Evolutionary conservation across 495 filamentous ascomycete genomes (phyloP), one percentile per base, ranked within the genome.

Genomic region (Podospora pseudocomata): DNA sequence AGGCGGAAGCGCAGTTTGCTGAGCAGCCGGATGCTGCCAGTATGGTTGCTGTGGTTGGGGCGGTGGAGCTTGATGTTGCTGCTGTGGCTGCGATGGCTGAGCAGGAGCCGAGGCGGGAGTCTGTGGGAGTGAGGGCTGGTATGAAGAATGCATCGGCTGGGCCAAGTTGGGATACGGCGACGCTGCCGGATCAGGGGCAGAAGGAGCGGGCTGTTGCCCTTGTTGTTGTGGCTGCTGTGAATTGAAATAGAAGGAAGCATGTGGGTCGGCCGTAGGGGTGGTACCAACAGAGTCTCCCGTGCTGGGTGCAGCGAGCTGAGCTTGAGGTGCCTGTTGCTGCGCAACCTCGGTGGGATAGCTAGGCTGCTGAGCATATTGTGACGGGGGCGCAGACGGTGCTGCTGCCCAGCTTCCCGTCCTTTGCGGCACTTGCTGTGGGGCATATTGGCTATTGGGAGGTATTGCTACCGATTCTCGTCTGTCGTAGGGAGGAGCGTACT

Each of bases 171-270:
- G 81, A 63, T 84, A 84, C 2, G 82, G 79, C 2, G 82, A 82
- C 15, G 72, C 71, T 5, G 73, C 64, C 3, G 76, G 61, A 15
- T 83, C 81, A 18, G 78, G 75, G 5, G 76, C 66, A 4, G 75
- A 76, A 19, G 73, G 69, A 19, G 77, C 71, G 7, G 79, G 71
- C 26, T 76, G 74, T 61, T 77, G 74, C 28, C 72, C 75, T 32
- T 78, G 76, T 39, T 69, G 73, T 15, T 71, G 78, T 23, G 23
- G 23, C n/a, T 70, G 70, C 32, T 75, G 65, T 20, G 69, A 74
- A 61, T 79, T 80, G 71, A 85, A 86, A 66, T 86, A 87, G 63
- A 81, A 86, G 3, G 80, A 76, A 6, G 81, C 80, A 66, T 72
- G 82, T 6, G 84, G 77, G 44, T 86, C 85, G 2, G 74, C 70